A percentile compares a stretch with the other conserved stretches of the same genome.
phyloP scores from a whole-genome alignment of 176 grass and related monocot genomes.

The Ampelocalamus luodianensis region DNA sequence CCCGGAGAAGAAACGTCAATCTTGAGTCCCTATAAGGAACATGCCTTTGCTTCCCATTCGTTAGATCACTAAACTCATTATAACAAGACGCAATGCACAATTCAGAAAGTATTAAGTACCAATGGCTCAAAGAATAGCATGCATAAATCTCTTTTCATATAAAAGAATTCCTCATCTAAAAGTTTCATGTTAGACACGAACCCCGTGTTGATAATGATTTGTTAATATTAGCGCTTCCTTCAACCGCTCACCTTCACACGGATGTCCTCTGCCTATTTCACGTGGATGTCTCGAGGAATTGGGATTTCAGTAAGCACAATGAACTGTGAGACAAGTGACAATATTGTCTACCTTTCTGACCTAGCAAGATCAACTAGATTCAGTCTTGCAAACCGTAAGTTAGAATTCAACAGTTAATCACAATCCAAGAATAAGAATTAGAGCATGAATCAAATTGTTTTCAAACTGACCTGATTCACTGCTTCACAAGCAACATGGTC shows the following conservation, averaged over 20 bases:
- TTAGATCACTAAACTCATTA: conserved; percentile 91
- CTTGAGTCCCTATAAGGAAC: conserved; percentile 97
- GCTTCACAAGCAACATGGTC: conserved; percentile 94
- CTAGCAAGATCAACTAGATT: conserved; percentile 96
- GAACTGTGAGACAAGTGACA: neutral
- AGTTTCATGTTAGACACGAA: conserved; percentile 34
- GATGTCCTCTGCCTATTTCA: conserved; percentile 89
- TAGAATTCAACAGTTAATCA: conserved; percentile 40
- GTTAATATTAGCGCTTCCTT: conserved; percentile 96
- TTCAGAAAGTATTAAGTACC: conserved; percentile 14
- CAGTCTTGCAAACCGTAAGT: conserved; percentile 88
- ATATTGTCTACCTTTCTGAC: conserved; percentile 76
- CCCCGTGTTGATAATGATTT: conserved; percentile 95
- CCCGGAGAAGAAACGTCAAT: conserved; percentile 98
- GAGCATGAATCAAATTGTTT: conserved; percentile 20
- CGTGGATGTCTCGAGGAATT: conserved; percentile 42
- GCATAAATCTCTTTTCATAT: neutral
- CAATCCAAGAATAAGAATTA: conserved; percentile 27
- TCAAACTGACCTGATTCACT: conserved; percentile 66
- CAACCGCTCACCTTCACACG: conserved; percentile 86
- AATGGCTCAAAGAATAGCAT: neutral
- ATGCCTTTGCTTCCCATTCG: conserved; percentile 85
- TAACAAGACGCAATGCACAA: conserved; percentile 76
- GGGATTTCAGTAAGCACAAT: neutral
- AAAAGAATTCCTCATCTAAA: conserved; percentile 13